phyloP scores from a whole-genome alignment of 176 grass and related monocot species.

The Alloteropsis semialata region DNA sequence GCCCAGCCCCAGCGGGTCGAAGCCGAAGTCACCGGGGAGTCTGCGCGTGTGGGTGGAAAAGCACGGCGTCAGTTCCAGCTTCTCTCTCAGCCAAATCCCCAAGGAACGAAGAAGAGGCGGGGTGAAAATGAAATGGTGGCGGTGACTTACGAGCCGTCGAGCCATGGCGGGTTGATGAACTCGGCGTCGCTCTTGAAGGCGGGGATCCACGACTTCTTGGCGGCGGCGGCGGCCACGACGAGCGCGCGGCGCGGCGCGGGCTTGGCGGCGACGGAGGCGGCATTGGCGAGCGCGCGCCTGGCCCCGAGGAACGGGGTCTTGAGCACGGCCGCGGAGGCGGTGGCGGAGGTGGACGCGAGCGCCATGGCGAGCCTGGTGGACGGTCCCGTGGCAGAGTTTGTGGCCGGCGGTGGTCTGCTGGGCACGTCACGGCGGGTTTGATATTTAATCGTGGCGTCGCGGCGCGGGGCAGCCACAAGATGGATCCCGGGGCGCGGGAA shows the following conservation, averaged over 20 bases:
- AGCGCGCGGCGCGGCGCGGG: constrained; percentile 37
- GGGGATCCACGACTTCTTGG: constrained; percentile 93
- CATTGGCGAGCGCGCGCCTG: constrained; percentile 55
- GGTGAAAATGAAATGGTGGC: too few species aligned
- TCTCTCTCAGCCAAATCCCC: too few species aligned
- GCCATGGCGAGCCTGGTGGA: constrained; percentile 46
- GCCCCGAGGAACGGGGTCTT: constrained; percentile 67
- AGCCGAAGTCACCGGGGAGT: constrained; percentile 82
- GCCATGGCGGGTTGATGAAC: constrained; percentile 83
- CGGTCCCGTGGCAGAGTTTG: not conserved
- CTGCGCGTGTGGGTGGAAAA: too few species aligned
- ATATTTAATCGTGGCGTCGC: constrained; percentile 38
- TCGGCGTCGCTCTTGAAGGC: constrained; percentile 73
- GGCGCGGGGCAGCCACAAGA: constrained; percentile 53
- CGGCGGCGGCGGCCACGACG: constrained; percentile 45
- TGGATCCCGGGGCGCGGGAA: constrained; percentile 24
- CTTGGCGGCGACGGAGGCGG: constrained; percentile 30
- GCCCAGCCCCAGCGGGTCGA: constrained; percentile 89
- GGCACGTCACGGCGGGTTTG: constrained; percentile 25
- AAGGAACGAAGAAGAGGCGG: not conserved
- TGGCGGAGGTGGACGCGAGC: constrained; percentile 80
- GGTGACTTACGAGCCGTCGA: constrained; percentile 86
- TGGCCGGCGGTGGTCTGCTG: not conserved
- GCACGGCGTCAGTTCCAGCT: not conserved
- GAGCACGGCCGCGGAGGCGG: constrained; percentile 62